phyloP scores from a whole-genome alignment of 352 stramenopile species.

The Phytopythium kandeliae region DNA sequence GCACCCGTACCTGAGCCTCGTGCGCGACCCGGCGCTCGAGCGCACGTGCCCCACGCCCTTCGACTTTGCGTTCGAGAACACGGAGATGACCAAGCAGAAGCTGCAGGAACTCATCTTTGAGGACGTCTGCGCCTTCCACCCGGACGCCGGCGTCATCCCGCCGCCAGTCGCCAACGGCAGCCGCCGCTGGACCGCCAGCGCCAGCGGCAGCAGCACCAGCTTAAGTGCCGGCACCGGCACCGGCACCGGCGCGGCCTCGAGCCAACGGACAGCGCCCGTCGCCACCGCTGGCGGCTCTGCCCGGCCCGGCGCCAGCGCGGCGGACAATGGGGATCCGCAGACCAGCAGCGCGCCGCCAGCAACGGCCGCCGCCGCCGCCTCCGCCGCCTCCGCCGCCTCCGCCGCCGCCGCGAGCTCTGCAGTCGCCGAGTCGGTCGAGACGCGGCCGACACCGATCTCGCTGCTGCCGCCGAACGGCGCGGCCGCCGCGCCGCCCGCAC shows the following conservation, averaged over 20 bases:
- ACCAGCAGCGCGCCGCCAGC: background rate
- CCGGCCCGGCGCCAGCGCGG: too few species aligned
- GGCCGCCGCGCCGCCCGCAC: conserved; percentile 11
- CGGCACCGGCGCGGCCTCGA: background rate
- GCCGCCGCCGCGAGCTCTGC: too few species aligned
- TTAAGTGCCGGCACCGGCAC: conserved; percentile 7
- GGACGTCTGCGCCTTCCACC: conserved; percentile 87
- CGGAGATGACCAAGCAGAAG: conserved; percentile 87
- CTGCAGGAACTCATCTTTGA: conserved; percentile 90
- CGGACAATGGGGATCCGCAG: too few species aligned
- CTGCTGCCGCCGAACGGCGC: conserved; percentile 22
- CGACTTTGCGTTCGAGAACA: conserved; percentile 86
- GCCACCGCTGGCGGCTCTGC: too few species aligned
- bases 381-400: too few species aligned
- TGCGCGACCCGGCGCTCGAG: conserved; percentile 69
- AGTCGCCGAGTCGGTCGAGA: background rate
- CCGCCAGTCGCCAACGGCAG: background rate
- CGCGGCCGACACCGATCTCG: conserved; percentile 29
- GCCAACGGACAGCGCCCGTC: too few species aligned
- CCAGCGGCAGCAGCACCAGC: too few species aligned
- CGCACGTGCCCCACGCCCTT: conserved; percentile 77
- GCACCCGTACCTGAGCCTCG: conserved; percentile 73
- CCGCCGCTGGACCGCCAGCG: conserved; percentile 8
- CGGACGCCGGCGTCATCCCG: conserved; percentile 49
- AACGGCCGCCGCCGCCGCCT: background rate